These are phyloP conservation scores for Anastatica hierochuntica DNA, from an alignment of 345 rosid species.

Conservation along the genomic window DNA sequence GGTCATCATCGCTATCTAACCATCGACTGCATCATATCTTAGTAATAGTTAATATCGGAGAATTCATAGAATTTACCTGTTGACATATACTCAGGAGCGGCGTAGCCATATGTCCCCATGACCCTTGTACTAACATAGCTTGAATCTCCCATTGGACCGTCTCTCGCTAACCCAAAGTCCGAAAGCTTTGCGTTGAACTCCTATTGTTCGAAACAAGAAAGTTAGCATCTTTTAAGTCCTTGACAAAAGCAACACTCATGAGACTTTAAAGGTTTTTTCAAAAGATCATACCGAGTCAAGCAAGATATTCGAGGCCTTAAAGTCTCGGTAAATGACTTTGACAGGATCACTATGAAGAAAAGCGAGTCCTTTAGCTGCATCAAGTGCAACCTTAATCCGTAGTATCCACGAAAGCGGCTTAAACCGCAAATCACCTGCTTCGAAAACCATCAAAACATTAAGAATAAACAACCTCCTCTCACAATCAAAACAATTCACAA, in stretches of 20 bases:
- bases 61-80: conserved; percentile 41
- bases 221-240: conserved; percentile 4
- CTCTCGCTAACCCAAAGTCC: conserved; percentile 92
- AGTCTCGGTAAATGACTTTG: conserved; percentile 86
- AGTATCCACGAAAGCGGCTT: conserved; percentile 84
- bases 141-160: conserved; percentile 72
- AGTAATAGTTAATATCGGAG: not conserved
- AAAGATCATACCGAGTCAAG: conserved; percentile 51
- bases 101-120: conserved; percentile 84
- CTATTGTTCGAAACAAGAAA: conserved; percentile 22
- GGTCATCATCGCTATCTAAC: too few species aligned
- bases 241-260: not conserved
- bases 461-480: not conserved
- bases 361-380: conserved; percentile 89
- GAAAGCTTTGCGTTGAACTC: conserved; percentile 73
- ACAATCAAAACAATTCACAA: too few species aligned
- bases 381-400: conserved; percentile 76
- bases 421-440: conserved; percentile 43
- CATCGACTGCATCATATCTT: too few species aligned
- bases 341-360: conserved; percentile 80
- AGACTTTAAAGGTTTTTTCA: not conserved
- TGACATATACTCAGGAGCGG: conserved; percentile 42
- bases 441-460: conserved; percentile 4
- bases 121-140: conserved; percentile 87
- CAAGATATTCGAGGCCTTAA: conserved; percentile 74